These are phyloP conservation scores for Kwoniella sp. DNA, from an alignment of 768 basidiomycete species.

Conservation along the genomic window DNA sequence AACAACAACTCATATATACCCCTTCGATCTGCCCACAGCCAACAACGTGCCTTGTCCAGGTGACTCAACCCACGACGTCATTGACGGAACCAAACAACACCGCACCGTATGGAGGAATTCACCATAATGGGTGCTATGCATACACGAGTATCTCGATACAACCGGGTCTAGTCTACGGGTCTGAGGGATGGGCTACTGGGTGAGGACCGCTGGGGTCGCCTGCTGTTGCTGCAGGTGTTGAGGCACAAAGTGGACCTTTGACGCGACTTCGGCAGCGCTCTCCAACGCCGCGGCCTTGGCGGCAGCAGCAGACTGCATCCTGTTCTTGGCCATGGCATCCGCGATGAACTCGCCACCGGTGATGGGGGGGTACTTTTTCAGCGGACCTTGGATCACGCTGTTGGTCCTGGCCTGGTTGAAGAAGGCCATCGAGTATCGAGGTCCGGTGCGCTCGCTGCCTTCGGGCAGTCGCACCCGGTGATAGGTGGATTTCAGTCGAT, in stretches of 20 bases:
- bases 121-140: no score
- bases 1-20: background rate
- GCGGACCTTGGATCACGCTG: slow-evolving; percentile 39
- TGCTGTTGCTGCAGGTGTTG: slow-evolving; percentile 8
- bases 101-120: no score
- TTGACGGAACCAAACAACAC: no score
- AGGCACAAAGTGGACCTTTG: slow-evolving; percentile 21
- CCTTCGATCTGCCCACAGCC: background rate
- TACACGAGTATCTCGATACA: no score
- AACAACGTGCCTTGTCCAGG: background rate
- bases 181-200: no score
- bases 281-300: slow-evolving; percentile 15
- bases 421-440: slow-evolving; percentile 42
- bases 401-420: slow-evolving; percentile 42
- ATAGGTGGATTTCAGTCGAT: slow-evolving; percentile 43
- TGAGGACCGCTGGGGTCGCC: background rate
- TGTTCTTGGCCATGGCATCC: slow-evolving; percentile 32
- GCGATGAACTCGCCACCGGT: slow-evolving; percentile 43
- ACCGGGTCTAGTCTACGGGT: no score
- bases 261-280: slow-evolving; percentile 9
- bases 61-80: background rate
- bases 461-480: slow-evolving; percentile 40
- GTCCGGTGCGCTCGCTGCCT: slow-evolving; percentile 16
- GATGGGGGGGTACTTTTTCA: slow-evolving; percentile 35
- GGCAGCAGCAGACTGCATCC: slow-evolving; percentile 28